Evolutionary conservation across 371 early-diverging fungal genomes (phyloP), one percentile per base, ranked within the genome.

Genomic region (Globomyces sp.): DNA sequence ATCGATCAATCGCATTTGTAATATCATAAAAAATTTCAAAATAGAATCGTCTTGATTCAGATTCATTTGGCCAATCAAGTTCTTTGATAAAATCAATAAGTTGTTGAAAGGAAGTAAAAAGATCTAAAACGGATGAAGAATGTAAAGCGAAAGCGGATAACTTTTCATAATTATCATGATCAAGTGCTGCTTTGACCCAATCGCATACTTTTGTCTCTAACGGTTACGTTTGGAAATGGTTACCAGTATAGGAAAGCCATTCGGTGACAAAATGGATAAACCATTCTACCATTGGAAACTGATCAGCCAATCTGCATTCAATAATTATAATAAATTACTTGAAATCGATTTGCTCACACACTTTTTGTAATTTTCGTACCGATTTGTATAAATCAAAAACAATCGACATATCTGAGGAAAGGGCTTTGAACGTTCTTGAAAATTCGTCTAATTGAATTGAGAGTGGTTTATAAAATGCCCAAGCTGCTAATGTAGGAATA

Each of bases 31-130:
- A 63, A 13, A 63, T 8, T n/a, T 41, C 42, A 47, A 49, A 63
- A 8, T 41, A 63, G 50, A 63, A 63, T 50, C n/a, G 42, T 49
- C 44, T 46, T 24, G 46, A 39, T 40, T 77, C 71, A 1, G 61
- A 57, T 9, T 64, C 65, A 48, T 76, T 71, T 2, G 77, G 80
- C 80, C 80, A 80, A 8, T 69, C 42, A 8, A 77, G 47, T 10
- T 67, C 63, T 36, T 69, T 34, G 34, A 77, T n/a, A 57, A 77
- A 73, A 3, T 80, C 75, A n/a, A 77, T 0, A 49, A 77, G 76
- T 64, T 80, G 77, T 65, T 76, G 77, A 67, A 76, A 75, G 42
- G 74, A 72, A 13, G 74, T 73, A 53, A 77, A 76, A 11, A 77
- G 69, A 51, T 80, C 80, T n/a, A 80, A 46, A 11, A 80, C 68